Evolutionary conservation across 306 rosid genomes (phyloP), one percentile per base, ranked within the genome.

Genomic region (Acmispon strigosus): DNA sequence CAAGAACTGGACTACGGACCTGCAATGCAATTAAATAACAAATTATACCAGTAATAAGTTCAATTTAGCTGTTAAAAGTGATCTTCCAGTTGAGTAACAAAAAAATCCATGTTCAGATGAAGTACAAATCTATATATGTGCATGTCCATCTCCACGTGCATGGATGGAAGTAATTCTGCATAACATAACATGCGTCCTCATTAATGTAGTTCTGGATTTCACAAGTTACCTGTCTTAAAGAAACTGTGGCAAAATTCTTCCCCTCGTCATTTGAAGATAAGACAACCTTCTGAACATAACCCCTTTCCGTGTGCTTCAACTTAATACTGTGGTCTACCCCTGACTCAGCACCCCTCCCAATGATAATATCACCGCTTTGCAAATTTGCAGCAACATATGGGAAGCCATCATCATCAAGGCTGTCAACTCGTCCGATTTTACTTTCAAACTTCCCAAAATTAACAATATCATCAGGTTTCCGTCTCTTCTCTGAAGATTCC

Each of bases 181-280:
- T 64, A n/a, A 39, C 32, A n/a, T 39, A 32, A 32, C 37, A 32
- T 6, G 8, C 37, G 6, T 32, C 37, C 8, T 32, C 37, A 6
- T 32, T 32, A 32, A 32, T 32, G 62, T 52, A 44, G 48, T 56
- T 42, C 13, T 27, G 36, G 47, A 27, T 44, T 67, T 15, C 48
- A 43, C 37, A 22, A 56, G 39, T 48, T 80, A 94, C 99, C 99
- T 95, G 99, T 86, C 97, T 87, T 49, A 95, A 62, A n/a, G 96
- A 89, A 68, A 95, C 99, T 58, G 84, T 91, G 19, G 92, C 92
- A 69, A 84, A 91, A 75, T 95, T 95, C 80, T 91, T 95, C 39
- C 99, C 99, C 42, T 89, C 99, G 1, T 95, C 97, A 54, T 89
- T 95, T 43, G 99, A 95, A 41, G 99, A 89, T 73, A 94, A 85